These are phyloP conservation scores for Phytophthora lateralis DNA, from an alignment of 352 stramenopile species.

Conservation along the genomic window DNA sequence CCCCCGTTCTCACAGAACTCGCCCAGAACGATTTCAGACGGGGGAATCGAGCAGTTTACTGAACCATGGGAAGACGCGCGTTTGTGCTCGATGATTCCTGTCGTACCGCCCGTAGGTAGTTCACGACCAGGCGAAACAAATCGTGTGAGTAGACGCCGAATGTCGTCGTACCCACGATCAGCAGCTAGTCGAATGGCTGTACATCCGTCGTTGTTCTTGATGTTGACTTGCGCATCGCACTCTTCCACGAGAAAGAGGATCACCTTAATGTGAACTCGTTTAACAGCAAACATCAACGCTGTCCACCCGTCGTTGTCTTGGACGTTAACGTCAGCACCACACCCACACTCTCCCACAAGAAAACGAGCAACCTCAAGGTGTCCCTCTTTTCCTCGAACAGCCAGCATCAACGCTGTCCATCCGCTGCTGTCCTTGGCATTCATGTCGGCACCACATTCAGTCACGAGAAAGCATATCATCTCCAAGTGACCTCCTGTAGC, in stretches of 20 bases:
- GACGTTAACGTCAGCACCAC: background rate
- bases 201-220: too few relatives aligned
- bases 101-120: background rate
- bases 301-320: background rate
- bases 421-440: background rate
- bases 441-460: background rate
- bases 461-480: background rate
- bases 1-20: background rate
- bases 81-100: background rate
- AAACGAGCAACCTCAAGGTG: background rate
- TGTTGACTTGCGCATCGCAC: too few relatives aligned
- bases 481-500: background rate
- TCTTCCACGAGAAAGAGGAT: too few relatives aligned
- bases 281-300: background rate
- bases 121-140: background rate
- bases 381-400: background rate
- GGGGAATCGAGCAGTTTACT: background rate
- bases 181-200: background rate
- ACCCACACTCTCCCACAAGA: background rate
- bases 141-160: background rate
- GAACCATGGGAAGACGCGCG: too few relatives aligned
- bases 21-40: slow-evolving; percentile 9
- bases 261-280: too few relatives aligned
- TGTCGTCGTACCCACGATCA: background rate
- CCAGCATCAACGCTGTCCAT: background rate